A percentile compares a stretch with the other conserved stretches of the same genome.
Conservation (phyloP, 805 yeast species). For the Debaryomyces prosopidis region DNA sequence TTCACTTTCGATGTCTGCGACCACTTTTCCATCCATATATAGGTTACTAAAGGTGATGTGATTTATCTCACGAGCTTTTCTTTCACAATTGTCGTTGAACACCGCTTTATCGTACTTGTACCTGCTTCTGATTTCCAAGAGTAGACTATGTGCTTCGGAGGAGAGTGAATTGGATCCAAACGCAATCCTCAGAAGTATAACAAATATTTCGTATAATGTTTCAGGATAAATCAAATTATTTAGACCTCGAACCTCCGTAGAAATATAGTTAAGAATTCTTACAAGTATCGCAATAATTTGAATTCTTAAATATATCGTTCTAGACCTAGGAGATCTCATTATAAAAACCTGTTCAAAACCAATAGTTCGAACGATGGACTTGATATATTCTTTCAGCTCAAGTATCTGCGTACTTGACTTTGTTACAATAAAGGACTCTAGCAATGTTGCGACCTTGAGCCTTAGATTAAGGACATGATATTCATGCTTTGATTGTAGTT, state of each 20-base stretch:
- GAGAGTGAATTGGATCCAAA: slow-evolving; percentile 47
- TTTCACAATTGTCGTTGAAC: slow-evolving; percentile 48
- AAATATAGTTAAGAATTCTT: slow-evolving; percentile 38
- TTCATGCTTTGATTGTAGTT: slow-evolving; percentile 39
- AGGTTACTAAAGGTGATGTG: slow-evolving; percentile 23
- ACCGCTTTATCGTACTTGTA: slow-evolving; percentile 24
- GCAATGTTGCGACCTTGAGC: slow-evolving; percentile 44
- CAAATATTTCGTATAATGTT: slow-evolving; percentile 46
- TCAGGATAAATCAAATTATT: slow-evolving; percentile 39
- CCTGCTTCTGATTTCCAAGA: slow-evolving; percentile 34
- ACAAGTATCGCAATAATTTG: slow-evolving; percentile 42
- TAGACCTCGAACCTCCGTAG: slow-evolving; percentile 31
- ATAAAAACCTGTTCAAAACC: slow-evolving; percentile 51
- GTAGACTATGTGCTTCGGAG: slow-evolving; percentile 34
- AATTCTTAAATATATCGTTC: slow-evolving; percentile 34
- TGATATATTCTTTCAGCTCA: slow-evolving; percentile 38
- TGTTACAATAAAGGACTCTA: slow-evolving; percentile 46
- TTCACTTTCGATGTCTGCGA: slow-evolving; percentile 41
- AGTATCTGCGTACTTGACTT: slow-evolving; percentile 25
- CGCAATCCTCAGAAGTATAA: slow-evolving; percentile 53
- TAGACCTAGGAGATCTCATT: slow-evolving; percentile 46
- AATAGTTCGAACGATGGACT: slow-evolving; percentile 41
- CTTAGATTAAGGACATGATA: slow-evolving; percentile 43
- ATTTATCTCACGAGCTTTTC: slow-evolving; percentile 36
- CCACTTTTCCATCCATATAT: slow-evolving; percentile 14